These are phyloP conservation scores for Iris macrosiphon DNA, from an alignment of 106 monocot genomes.

Conservation along the genomic window DNA sequence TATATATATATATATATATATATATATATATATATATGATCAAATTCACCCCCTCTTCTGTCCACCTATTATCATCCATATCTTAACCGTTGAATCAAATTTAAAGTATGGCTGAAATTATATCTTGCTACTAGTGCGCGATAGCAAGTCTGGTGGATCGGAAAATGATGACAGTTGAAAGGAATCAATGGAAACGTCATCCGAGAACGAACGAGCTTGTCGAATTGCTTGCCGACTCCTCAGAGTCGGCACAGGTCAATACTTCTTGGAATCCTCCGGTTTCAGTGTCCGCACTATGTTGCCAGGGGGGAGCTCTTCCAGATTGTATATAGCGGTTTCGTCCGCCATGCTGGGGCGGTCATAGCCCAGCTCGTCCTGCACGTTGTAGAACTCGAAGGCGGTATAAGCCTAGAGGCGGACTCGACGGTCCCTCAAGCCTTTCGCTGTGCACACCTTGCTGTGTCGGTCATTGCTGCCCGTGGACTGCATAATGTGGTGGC, in stretches of 20 bases:
- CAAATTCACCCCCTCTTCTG: no score
- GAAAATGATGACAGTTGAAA: not conserved
- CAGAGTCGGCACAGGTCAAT: no score
- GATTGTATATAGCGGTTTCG: conserved; percentile 59
- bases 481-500: conserved; percentile 65
- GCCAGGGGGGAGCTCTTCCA: conserved; percentile 52
- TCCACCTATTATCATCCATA: no score
- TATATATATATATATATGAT: no score
- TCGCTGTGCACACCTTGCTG: conserved; percentile 78
- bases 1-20: no score
- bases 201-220: no score
- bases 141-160: conserved; percentile 1
- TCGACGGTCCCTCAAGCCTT: conserved; percentile 62
- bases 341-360: conserved; percentile 82
- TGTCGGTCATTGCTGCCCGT: conserved; percentile 72
- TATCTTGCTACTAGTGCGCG: conserved; percentile 1
- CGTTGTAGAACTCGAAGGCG: conserved; percentile 77
- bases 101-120: no score
- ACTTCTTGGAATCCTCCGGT: no score
- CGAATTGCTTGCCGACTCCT: no score
- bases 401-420: conserved; percentile 66
- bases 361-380: conserved; percentile 71
- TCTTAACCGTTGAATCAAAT: no score
- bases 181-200: not conserved
- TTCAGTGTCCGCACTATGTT: conserved; percentile 17